Evolutionary conservation across 768 basidiomycete genomes (phyloP), one percentile per base, ranked within the genome.

Genomic region (Coprinopsis sp.): DNA sequence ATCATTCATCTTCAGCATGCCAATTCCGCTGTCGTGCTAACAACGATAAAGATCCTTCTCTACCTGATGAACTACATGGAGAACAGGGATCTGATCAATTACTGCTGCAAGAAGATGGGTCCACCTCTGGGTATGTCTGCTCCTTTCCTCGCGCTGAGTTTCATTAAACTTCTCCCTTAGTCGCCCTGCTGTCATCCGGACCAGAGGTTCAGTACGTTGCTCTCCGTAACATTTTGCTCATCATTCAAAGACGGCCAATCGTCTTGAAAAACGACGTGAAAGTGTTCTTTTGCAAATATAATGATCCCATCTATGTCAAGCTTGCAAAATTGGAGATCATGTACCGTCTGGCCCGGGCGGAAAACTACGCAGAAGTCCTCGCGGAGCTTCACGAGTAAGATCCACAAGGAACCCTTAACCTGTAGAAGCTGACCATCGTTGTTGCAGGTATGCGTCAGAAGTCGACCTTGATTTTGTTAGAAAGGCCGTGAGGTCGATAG

Each of bases 11-110:
- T 99, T 22, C 91, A 96, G 59, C 95, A 98, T 62, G 92, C 93
- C n/a, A 99, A 99, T 64, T 94, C 92, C 22, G 96, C 96, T 2
- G 96, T 99, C n/a, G 93, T 98, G 10, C 73, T 99, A 44, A 97
- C 95, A n/a, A 88, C 93, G 12, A 90, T 98, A 76, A 98, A 99
- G 68, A 84, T 89, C 45, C 74, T 97, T 21, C 72, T 98, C 16
- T 98, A 95, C 60, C 72, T 98, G 50, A 98, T 99, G 95, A 99
- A 98, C 65, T 98, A 99, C 66, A 98, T 98, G 89, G 87, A 91
- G 51, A 86, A 89, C 62, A 80, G 88, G 48, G 78, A 74, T 33
- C 67, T 91, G 38, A 87, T 96, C 38, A 89, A 96, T 49, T 78
- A 84, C 54, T 85, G 96, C 55, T 96, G 96, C 68, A 84, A 88